Conservation (phyloP, 805 yeast species). For the Spathaspora passalidarum region DNA sequence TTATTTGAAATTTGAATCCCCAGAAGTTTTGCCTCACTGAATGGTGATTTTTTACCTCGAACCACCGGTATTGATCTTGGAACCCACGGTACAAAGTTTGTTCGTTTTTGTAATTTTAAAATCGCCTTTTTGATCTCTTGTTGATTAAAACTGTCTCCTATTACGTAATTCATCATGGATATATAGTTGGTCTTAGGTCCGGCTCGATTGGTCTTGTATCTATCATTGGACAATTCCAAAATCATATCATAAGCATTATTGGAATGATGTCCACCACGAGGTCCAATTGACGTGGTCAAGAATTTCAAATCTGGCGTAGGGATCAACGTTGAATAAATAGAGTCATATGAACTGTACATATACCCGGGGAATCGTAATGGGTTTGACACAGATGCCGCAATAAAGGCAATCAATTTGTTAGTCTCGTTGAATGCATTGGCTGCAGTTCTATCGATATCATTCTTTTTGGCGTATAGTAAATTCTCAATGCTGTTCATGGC, state of each 20-base stretch:
- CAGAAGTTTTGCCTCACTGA: slow-evolving; percentile 43
- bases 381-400: slow-evolving; percentile 80
- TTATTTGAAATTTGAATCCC: slow-evolving; percentile 86
- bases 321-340: slow-evolving; percentile 75
- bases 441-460: neutral
- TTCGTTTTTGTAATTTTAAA: slow-evolving; percentile 59
- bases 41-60: slow-evolving; percentile 71
- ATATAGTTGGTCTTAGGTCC: slow-evolving; percentile 49
- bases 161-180: slow-evolving; percentile 63
- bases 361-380: slow-evolving; percentile 90
- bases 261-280: slow-evolving; percentile 50
- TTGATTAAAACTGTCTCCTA: slow-evolving; percentile 63
- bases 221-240: slow-evolving; percentile 75
- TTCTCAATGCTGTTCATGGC: slow-evolving; percentile 75
- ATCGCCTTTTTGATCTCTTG: slow-evolving; percentile 69
- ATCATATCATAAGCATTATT: slow-evolving; percentile 83
- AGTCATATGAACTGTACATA: slow-evolving; percentile 81
- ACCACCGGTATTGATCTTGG: slow-evolving; percentile 78
- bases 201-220: slow-evolving; percentile 65
- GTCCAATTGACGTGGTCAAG: slow-evolving; percentile 39
- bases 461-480: slow-evolving; percentile 21
- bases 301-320: slow-evolving; percentile 77
- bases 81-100: slow-evolving; percentile 83
- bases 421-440: slow-evolving; percentile 62
- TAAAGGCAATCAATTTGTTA: slow-evolving; percentile 81